Evolutionary conservation across 495 filamentous ascomycete genomes (phyloP).

Genomic region (Penicillium flavigenum): DNA sequence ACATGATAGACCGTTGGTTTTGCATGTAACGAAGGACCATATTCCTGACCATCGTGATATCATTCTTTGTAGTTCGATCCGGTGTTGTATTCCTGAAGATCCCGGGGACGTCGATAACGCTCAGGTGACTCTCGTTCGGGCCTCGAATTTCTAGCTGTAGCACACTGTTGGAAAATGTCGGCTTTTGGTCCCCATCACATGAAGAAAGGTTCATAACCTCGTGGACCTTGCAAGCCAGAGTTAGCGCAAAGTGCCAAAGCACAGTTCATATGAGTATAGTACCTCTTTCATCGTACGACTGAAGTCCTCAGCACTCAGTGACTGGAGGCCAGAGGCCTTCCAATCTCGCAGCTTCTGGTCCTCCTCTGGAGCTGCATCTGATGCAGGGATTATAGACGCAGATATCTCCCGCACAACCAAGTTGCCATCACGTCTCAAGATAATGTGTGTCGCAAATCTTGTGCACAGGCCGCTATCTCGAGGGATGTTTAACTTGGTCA

Average conservation of each 20-base stretch:
- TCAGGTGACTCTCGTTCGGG: too few species aligned
- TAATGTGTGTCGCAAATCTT: slow-evolving; percentile 49
- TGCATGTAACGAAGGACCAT: too few species aligned
- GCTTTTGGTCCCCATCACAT: neutral
- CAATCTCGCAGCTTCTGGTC: slow-evolving; percentile 28
- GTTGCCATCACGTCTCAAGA: slow-evolving; percentile 34
- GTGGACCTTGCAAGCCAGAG: slow-evolving; percentile 19
- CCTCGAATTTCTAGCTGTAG: too few species aligned
- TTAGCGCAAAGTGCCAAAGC: neutral
- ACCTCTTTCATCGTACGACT: slow-evolving; percentile 6
- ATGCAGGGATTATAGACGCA: slow-evolving; percentile 9
- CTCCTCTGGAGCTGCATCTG: slow-evolving; percentile 8
- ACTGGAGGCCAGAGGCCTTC: slow-evolving; percentile 10
- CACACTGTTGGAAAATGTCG: too few species aligned
- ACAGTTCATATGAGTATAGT: neutral
- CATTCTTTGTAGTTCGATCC: too few species aligned
- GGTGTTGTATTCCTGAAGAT: too few species aligned
- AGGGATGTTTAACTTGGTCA: slow-evolving; percentile 46
- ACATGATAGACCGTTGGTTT: too few species aligned
- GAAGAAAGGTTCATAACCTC: slow-evolving; percentile 37
- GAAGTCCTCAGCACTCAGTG: slow-evolving; percentile 7
- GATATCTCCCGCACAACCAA: slow-evolving; percentile 12
- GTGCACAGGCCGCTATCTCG: slow-evolving; percentile 45
- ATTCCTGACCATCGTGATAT: too few species aligned
- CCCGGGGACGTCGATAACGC: too few species aligned